phyloP scores from a whole-genome alignment of 1,139 yeast genomes.

The Ogataea hybrid region DNA sequence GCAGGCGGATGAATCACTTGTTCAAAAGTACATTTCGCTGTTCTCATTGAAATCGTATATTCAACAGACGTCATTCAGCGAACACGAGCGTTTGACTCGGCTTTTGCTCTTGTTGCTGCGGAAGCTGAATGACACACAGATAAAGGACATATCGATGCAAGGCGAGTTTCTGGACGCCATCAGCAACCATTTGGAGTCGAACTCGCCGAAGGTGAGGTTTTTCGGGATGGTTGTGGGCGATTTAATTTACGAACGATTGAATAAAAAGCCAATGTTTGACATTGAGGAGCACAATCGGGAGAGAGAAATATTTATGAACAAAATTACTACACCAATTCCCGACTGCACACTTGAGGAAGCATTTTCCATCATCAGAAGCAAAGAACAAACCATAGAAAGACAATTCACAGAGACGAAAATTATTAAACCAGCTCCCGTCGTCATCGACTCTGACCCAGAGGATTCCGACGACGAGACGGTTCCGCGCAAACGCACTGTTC shows the following conservation, averaged over 20 bases:
- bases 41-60: slow-evolving; percentile 21
- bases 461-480: slow-evolving; percentile 49
- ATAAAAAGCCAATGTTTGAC: slow-evolving; percentile 26
- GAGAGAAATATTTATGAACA: slow-evolving; percentile 12
- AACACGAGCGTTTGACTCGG: slow-evolving; percentile 20
- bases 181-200: slow-evolving; percentile 31
- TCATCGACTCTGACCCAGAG: slow-evolving; percentile 36
- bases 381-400: background rate
- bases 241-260: slow-evolving; percentile 19
- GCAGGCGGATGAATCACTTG: background rate
- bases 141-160: slow-evolving; percentile 20
- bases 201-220: slow-evolving; percentile 19
- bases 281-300: slow-evolving; percentile 17
- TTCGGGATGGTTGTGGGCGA: slow-evolving; percentile 34
- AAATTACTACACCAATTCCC: slow-evolving; percentile 1
- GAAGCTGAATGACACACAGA: slow-evolving; percentile 4
- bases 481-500: slow-evolving; percentile 37
- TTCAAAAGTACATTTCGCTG: slow-evolving; percentile 7
- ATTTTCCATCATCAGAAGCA: slow-evolving; percentile 1
- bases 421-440: background rate
- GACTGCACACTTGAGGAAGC: slow-evolving; percentile 9
- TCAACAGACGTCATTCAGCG: slow-evolving; percentile 12
- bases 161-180: slow-evolving; percentile 26
- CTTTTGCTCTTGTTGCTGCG: slow-evolving; percentile 19
- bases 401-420: background rate